Evolutionary conservation across 2,329 filamentous ascomycete species (phyloP).

Genomic region (Epichloe bromicola): DNA sequence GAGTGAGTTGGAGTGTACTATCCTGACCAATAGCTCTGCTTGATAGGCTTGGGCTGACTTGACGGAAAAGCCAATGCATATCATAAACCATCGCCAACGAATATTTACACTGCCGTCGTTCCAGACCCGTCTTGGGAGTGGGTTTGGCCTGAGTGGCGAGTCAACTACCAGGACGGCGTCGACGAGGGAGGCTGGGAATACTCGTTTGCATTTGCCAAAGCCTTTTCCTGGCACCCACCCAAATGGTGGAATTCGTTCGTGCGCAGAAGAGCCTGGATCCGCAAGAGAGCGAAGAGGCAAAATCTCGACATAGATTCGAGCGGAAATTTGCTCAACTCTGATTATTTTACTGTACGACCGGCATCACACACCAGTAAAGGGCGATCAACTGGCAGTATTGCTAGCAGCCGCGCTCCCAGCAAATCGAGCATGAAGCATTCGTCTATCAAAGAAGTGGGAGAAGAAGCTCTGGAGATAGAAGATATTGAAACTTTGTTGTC

Average conservation of each 20-base stretch:
- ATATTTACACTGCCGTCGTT: slow-evolving; percentile 76
- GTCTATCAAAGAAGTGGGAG: slow-evolving; percentile 30
- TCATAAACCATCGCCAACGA: slow-evolving; percentile 46
- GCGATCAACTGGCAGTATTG: slow-evolving; percentile 20
- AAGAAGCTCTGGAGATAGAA: slow-evolving; percentile 44
- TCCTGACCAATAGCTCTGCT: no score
- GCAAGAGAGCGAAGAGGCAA: slow-evolving; percentile 57
- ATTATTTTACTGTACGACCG: slow-evolving; percentile 68
- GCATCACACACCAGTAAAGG: slow-evolving; percentile 25
- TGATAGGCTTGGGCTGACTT: slow-evolving; percentile 2
- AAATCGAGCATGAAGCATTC: slow-evolving; percentile 24
- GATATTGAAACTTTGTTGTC: slow-evolving; percentile 58
- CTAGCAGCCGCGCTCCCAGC: slow-evolving; percentile 20
- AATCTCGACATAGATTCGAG: slow-evolving; percentile 31
- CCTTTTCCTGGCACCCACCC: slow-evolving; percentile 75
- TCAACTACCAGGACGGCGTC: slow-evolving; percentile 57
- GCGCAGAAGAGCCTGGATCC: slow-evolving; percentile 75
- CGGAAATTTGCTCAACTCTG: slow-evolving; percentile 55
- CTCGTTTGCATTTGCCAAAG: slow-evolving; percentile 68
- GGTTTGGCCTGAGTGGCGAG: slow-evolving; percentile 55
- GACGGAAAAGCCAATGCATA: slow-evolving; percentile 41
- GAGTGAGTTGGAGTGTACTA: slow-evolving; percentile 30
- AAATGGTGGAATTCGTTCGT: slow-evolving; percentile 94
- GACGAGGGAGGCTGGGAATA: slow-evolving; percentile 96
- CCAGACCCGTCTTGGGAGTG: slow-evolving; percentile 95